Conservation (phyloP, 1,284 basidiomycete genomes). For the Pseudozyma sp. region DNA sequence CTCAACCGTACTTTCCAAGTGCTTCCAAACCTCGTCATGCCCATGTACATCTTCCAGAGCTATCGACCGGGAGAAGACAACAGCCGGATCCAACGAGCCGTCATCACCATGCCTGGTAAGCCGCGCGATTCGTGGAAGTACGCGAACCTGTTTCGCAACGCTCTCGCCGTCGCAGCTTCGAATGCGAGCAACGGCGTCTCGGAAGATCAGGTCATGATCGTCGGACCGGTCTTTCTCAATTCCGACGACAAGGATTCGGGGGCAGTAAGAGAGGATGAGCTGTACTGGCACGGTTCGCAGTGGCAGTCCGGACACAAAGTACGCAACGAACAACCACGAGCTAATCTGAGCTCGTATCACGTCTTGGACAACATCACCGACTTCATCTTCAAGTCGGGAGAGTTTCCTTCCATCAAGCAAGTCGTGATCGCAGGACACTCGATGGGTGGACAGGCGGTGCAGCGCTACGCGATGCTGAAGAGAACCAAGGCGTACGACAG, state of each 20-base stretch:
- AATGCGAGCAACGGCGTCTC: conserved; percentile 35
- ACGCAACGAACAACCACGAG: conserved; percentile 31
- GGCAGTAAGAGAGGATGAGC: conserved; percentile 34
- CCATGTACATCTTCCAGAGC: conserved; percentile 52
- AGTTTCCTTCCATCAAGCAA: conserved; percentile 60
- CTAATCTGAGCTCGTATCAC: conserved; percentile 51
- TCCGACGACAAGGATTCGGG: conserved; percentile 53
- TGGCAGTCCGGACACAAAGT: conserved; percentile 62
- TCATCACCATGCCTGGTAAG: conserved; percentile 61
- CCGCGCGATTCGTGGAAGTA: conserved; percentile 66
- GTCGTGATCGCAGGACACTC: conserved; percentile 65
- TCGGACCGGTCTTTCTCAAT: conserved; percentile 56
- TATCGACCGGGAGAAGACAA: conserved; percentile 43
- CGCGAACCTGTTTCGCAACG: conserved; percentile 57
- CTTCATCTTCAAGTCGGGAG: conserved; percentile 50
- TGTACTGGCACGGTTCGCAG: conserved; percentile 55
- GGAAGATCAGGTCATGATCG: conserved; percentile 48
- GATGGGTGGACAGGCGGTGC: conserved; percentile 61
- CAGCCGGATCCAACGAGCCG: conserved; percentile 52
- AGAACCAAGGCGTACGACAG: conserved; percentile 59
- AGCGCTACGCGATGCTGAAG: conserved; percentile 59
- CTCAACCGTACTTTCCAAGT: conserved; percentile 55
- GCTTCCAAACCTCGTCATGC: conserved; percentile 38
- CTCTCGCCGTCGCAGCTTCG: conserved; percentile 39
- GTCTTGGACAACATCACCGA: conserved; percentile 59